Conservation (phyloP, 176 grass and related monocot species). For the Rhynchospora pubera region DNA sequence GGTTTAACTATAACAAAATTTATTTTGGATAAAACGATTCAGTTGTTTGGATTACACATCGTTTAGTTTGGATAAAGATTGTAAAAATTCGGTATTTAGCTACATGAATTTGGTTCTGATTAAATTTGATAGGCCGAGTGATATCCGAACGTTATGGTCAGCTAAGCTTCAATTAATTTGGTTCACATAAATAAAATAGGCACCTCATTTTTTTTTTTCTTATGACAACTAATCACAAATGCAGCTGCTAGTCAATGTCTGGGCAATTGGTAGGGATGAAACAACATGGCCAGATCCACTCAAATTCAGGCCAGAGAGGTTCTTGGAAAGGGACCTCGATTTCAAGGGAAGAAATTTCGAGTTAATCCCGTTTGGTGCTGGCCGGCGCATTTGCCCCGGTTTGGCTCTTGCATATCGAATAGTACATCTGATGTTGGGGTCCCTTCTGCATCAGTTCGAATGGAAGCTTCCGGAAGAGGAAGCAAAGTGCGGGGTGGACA, state of each 20-base stretch:
- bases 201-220: background rate
- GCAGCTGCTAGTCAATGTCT: constrained; percentile 33
- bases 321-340: constrained; percentile 2
- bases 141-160: background rate
- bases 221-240: background rate
- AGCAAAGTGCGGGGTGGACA: background rate
- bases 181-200: background rate
- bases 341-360: constrained; percentile 14
- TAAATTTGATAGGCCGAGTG: background rate
- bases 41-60: no score
- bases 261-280: constrained; percentile 29
- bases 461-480: constrained; percentile 15
- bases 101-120: background rate
- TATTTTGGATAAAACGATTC: no score
- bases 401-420: constrained; percentile 19
- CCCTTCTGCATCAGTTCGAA: constrained; percentile 28
- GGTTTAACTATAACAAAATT: no score
- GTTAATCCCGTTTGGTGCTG: constrained; percentile 32
- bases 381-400: constrained; percentile 26
- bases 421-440: constrained; percentile 29
- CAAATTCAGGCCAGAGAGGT: constrained; percentile 40
- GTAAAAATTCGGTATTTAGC: no score
- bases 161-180: background rate
- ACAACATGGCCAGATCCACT: constrained; percentile 19
- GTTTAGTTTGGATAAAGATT: no score